These are phyloP conservation scores for Flagelloscypha sp. DNA, from an alignment of 768 basidiomycete genomes.

Conservation along the genomic window DNA sequence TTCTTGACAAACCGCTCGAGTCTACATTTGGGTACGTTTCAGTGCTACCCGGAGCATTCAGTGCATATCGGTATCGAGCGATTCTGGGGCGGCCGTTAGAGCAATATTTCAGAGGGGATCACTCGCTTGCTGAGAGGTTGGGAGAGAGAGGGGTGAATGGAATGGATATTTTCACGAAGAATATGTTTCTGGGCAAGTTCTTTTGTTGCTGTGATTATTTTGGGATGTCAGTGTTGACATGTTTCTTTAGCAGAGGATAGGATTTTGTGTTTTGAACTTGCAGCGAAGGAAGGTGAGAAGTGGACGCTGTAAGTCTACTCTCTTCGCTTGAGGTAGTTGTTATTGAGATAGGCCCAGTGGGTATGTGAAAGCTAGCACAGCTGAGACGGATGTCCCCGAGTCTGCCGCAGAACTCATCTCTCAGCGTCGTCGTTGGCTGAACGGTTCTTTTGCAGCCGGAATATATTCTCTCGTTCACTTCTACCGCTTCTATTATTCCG, in stretches of 20 bases:
- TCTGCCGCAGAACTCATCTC: slow-evolving; percentile 57
- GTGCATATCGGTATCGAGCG: slow-evolving; percentile 45
- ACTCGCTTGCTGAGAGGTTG: slow-evolving; percentile 45
- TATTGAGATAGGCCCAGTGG: slow-evolving; percentile 2
- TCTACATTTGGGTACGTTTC: slow-evolving; percentile 48
- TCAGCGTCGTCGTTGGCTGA: slow-evolving; percentile 52
- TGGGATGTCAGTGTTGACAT: background rate
- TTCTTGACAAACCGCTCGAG: slow-evolving; percentile 65
- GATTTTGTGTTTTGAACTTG: slow-evolving; percentile 59
- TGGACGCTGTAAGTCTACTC: slow-evolving; percentile 39
- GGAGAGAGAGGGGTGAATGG: slow-evolving; percentile 53
- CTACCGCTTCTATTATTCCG: slow-evolving; percentile 41
- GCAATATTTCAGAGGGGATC: slow-evolving; percentile 36
- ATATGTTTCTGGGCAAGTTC: slow-evolving; percentile 32
- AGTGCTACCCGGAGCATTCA: slow-evolving; percentile 58
- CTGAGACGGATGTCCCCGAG: slow-evolving; percentile 64
- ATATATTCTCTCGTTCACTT: slow-evolving; percentile 48
- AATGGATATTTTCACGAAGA: slow-evolving; percentile 58
- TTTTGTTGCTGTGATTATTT: too few species aligned
- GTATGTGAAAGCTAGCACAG: slow-evolving; percentile 61
- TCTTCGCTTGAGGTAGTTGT: slow-evolving; percentile 10
- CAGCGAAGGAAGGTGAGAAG: slow-evolving; percentile 48
- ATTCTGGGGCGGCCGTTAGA: slow-evolving; percentile 15
- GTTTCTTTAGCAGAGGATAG: slow-evolving; percentile 45
- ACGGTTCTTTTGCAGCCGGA: slow-evolving; percentile 62